A percentile compares a stretch with the other conserved stretches of the same genome.
phyloP scores from a whole-genome alignment of 768 basidiomycete genomes.

The Mycena capillaripes region DNA sequence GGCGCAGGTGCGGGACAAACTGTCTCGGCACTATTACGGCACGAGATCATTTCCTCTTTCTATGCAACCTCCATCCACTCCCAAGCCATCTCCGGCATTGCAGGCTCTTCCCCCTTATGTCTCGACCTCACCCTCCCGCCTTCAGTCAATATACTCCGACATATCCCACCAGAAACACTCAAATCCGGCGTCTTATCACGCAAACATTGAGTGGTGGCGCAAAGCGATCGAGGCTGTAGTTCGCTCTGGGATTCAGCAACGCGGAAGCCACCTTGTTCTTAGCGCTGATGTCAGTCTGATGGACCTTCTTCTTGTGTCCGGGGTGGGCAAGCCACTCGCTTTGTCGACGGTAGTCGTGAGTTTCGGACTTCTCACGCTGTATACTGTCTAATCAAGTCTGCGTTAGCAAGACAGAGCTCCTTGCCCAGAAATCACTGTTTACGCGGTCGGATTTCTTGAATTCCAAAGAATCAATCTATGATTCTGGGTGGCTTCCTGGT shows the following conservation, averaged over 20 bases:
- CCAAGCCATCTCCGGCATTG: constrained; percentile 34
- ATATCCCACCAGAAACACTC: constrained; percentile 86
- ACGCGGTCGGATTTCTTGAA: constrained; percentile 68
- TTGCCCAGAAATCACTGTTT: constrained; percentile 58
- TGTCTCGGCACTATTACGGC: too few species aligned
- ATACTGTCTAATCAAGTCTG: constrained; percentile 44
- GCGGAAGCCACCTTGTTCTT: constrained; percentile 70
- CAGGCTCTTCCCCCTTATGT: constrained; percentile 60
- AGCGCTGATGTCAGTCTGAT: constrained; percentile 66
- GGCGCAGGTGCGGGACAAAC: too few species aligned
- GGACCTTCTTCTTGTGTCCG: constrained; percentile 74
- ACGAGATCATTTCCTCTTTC: constrained; percentile 17
- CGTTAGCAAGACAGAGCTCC: constrained; percentile 81
- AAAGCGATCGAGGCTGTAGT: constrained; percentile 73
- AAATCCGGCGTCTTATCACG: constrained; percentile 85
- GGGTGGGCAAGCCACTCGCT: constrained; percentile 82
- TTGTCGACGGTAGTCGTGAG: constrained; percentile 82
- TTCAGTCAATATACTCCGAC: constrained; percentile 90
- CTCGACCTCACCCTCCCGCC: constrained; percentile 64
- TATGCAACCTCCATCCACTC: constrained; percentile 31
- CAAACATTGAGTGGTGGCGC: constrained; percentile 93
- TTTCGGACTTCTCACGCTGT: constrained; percentile 35
- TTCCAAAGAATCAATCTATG: constrained; percentile 73
- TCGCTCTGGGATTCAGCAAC: constrained; percentile 66
- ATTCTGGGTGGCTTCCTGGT: constrained; percentile 76